phyloP scores from a whole-genome alignment of 352 stramenopile species.

The Phytophthora sp. region DNA sequence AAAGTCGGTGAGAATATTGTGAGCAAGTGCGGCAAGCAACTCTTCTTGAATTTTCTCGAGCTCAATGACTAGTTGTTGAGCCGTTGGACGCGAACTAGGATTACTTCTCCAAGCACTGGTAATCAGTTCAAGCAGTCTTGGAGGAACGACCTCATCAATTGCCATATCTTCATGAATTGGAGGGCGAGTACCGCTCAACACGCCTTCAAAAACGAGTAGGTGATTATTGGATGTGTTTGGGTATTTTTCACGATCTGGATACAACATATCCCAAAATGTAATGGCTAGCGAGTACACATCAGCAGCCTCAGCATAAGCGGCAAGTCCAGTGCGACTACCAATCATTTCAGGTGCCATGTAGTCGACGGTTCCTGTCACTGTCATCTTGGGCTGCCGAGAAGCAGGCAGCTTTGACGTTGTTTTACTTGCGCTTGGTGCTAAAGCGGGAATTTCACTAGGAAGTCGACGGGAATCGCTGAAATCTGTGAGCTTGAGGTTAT shows the following conservation, averaged over 20 bases:
- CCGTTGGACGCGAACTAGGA: conserved; percentile 24
- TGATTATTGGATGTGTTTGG: conserved; percentile 41
- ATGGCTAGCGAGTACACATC: conserved; percentile 78
- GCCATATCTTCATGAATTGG: conserved; percentile 23
- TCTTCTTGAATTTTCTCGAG: conserved; percentile 72
- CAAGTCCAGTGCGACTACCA: conserved; percentile 40
- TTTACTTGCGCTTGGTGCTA: not conserved
- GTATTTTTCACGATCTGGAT: conserved; percentile 55
- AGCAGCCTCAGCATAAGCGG: conserved; percentile 56
- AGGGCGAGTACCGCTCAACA: conserved; percentile 46
- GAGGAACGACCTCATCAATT: conserved; percentile 26
- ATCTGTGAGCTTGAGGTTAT: conserved; percentile 58
- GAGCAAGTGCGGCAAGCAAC: conserved; percentile 37
- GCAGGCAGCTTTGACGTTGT: not conserved
- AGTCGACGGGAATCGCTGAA: conserved; percentile 58
- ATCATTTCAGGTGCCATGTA: conserved; percentile 84
- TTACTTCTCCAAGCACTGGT: conserved; percentile 52
- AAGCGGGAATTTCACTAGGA: conserved; percentile 15
- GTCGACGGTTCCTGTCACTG: conserved; percentile 63
- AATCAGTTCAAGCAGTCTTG: conserved; percentile 54
- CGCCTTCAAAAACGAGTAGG: conserved; percentile 51
- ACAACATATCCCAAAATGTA: conserved; percentile 76
- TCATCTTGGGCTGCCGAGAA: conserved; percentile 40
- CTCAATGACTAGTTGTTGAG: conserved; percentile 36
- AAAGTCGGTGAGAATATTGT: conserved; percentile 42